phyloP scores from a whole-genome alignment of 306 rosid species.

The Hylodesmum podocarpum region DNA sequence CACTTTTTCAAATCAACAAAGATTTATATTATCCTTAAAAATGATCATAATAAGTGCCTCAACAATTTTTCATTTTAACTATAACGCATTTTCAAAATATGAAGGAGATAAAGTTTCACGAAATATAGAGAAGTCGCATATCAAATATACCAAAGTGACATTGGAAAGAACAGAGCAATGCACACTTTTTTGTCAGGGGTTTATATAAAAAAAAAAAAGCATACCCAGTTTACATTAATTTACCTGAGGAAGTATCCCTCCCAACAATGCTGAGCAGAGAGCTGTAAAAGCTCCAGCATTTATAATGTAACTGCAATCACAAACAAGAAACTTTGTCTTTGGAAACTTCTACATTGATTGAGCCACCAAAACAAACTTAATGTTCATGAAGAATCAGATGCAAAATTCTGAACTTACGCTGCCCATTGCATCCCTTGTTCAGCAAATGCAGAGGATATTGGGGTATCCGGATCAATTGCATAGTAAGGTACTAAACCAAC shows the following conservation, averaged over 20 bases:
- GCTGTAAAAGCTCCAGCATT: conserved; percentile 87
- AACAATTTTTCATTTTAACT: not conserved
- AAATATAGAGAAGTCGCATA: not conserved
- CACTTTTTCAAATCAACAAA: not conserved
- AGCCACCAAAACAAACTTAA: not conserved
- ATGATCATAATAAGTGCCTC: not conserved
- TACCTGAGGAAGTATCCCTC: conserved; percentile 96
- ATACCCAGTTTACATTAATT: not conserved
- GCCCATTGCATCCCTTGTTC: conserved; percentile 89
- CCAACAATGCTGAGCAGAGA: conserved; percentile 84
- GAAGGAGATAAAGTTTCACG: not conserved
- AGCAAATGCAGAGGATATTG: conserved; percentile 86
- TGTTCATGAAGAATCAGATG: conserved; percentile 1
- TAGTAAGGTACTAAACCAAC: conserved; percentile 94
- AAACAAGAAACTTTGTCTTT: conserved; percentile 29
- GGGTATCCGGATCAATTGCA: conserved; percentile 90
- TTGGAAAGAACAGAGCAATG: not conserved
- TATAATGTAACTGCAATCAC: conserved; percentile 67
- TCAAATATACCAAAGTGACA: not conserved
- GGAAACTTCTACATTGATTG: conserved; percentile 4
- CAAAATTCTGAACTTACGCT: conserved; percentile 57
- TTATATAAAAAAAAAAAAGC: not conserved
- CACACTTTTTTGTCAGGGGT: not conserved
- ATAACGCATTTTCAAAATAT: not conserved
- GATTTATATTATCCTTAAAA: not conserved